Base-by-base conservation (phyloP, 768 basidiomycete genomes). In the Suillus lakei region DNA sequence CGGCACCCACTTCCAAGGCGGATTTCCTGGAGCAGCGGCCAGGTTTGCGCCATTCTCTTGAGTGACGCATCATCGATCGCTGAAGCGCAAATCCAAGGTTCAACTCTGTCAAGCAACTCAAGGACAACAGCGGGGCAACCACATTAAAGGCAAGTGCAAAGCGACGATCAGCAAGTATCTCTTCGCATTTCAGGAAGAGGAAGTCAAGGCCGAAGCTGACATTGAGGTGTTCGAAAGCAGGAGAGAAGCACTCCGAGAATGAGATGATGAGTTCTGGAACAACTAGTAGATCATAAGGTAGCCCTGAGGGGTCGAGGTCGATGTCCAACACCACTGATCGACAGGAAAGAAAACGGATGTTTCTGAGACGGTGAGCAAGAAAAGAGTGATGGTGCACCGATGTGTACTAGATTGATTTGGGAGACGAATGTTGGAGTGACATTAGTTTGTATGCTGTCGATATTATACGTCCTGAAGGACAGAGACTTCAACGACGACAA, bases 31-130 rank as follows among this genome's bases (percentile, higher is more conserved):
- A 55, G 54, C 32, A 36, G 54, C 34, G 54, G 54, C 32, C 21
- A 55, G 10, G 54, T n/a, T 55, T 55, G 54, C 54, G 21, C 34
- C 54, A 55, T 55, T n/a, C 13, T 36, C 32, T n/a, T 23, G 54
- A 55, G 21, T 23, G n/a, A 34, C 3, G 32, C 21, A 5, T 36
- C 34, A 3, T n/a, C 12, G 12, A 55, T n/a, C 6, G n/a, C 32
- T 0, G 54, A 15, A 56, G 34, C 34, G 34, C 34, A 36, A n/a
- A 56, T 36, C 54, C 15, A 56, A 56, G 34, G 34, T 56, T 13
- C 15, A 56, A 36, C 13, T 23, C 16, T 8, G n/a, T 56, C 7
- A 56, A 56, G 34, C n/a, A 8, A 56, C 34, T 56, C 6, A 23
- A 56, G 8, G 54, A 36, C 13, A 56, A 21, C n/a, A 56, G 15